phyloP scores from a whole-genome alignment of 2,329 filamentous ascomycete species.

The Knoxdaviesia proteae region DNA sequence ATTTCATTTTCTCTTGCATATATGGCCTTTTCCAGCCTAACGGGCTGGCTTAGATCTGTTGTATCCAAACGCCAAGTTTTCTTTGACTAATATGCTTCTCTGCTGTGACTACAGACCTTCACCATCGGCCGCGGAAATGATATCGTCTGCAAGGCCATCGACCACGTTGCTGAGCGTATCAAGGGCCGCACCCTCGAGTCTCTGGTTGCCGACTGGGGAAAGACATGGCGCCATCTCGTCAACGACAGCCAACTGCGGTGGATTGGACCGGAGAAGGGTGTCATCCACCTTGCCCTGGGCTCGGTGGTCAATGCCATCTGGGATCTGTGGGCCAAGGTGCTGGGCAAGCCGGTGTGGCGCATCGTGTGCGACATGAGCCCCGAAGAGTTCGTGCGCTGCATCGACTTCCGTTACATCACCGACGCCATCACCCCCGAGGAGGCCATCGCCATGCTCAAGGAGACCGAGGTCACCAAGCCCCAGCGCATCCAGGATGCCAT shows the following conservation, averaged over 20 bases:
- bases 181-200: slow-evolving; percentile 55
- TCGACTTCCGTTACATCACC: slow-evolving; percentile 89
- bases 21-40: neutral
- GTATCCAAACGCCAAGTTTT: neutral
- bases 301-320: slow-evolving; percentile 81
- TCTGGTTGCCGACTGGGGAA: slow-evolving; percentile 62
- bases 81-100: neutral
- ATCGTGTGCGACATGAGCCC: slow-evolving; percentile 80
- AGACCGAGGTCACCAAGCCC: slow-evolving; percentile 45
- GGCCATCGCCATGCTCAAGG: slow-evolving; percentile 49
- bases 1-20: neutral
- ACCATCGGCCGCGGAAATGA: slow-evolving; percentile 82
- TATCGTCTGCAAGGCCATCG: slow-evolving; percentile 71
- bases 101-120: slow-evolving; percentile 31
- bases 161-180: slow-evolving; percentile 56
- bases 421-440: slow-evolving; percentile 81
- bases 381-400: slow-evolving; percentile 68
- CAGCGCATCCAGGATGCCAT: slow-evolving; percentile 55
- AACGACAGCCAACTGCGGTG: slow-evolving; percentile 77
- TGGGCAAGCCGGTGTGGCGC: slow-evolving; percentile 75
- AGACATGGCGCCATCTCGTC: slow-evolving; percentile 83
- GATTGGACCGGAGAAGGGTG: slow-evolving; percentile 88
- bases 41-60: neutral
- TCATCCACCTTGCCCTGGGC: slow-evolving; percentile 78
- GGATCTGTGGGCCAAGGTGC: slow-evolving; percentile 84